phyloP scores from a whole-genome alignment of 1,284 basidiomycete species.

The Puccinia polysora region DNA sequence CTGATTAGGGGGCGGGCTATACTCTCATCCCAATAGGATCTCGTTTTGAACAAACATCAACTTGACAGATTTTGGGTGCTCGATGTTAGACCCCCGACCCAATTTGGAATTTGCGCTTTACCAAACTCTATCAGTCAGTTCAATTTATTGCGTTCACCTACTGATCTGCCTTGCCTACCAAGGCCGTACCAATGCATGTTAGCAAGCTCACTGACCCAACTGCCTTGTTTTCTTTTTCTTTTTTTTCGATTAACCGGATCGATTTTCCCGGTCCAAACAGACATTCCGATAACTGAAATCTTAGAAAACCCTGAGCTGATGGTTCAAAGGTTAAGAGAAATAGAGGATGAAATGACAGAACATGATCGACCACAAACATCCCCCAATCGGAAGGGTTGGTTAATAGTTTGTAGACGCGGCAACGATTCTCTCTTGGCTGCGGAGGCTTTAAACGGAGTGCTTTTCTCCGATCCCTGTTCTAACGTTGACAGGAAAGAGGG shows the following conservation, averaged over 20 bases:
- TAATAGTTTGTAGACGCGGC: constrained; percentile 77
- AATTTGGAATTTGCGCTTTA: constrained; percentile 81
- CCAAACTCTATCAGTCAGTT: constrained; percentile 69
- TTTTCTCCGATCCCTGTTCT: background rate
- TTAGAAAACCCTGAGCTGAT: constrained; percentile 1
- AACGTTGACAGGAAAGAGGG: background rate
- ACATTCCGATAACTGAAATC: constrained; percentile 12
- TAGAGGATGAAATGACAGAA: background rate
- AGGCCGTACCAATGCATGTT: background rate
- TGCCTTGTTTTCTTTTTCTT: background rate
- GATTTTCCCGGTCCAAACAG: background rate
- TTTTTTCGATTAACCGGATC: background rate
- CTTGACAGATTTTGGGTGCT: constrained; percentile 57
- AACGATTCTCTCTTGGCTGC: constrained; percentile 88
- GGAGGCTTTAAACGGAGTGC: constrained; percentile 4
- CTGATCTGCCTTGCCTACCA: background rate
- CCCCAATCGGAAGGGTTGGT: constrained; percentile 49
- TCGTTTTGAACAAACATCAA: constrained; percentile 51
- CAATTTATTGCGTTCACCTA: background rate
- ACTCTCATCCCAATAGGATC: constrained; percentile 52
- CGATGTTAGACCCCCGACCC: constrained; percentile 74
- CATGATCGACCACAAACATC: constrained; percentile 49
- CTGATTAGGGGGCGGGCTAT: background rate
- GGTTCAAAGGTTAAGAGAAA: background rate
- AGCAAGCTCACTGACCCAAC: too few species aligned